Evolutionary conservation across 106 monocot genomes (phyloP), one percentile per base, ranked within the genome.

Genomic region (Phalaenopsis aphrodite): DNA sequence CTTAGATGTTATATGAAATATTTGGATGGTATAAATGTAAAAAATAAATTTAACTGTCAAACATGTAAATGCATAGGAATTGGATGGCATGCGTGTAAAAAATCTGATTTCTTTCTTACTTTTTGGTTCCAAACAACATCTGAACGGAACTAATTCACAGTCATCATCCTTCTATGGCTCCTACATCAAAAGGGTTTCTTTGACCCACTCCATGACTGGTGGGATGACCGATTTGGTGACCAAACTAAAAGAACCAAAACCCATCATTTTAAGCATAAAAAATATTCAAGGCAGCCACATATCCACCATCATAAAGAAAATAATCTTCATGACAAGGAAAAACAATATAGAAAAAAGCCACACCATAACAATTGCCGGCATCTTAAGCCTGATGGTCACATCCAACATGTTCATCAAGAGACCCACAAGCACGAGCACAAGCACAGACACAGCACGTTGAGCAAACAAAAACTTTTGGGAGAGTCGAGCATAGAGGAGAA

Each of bases 111-210:
- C 14, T 21, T 21, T n/a, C 24, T 24, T 24, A 2, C 21, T 6
- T 24, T 21, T 14, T 61, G 21, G 2, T 61, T 24, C 49, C 39
- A 80, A 57, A 76, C 24, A 14, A 73, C 57, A 57, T 67, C 41
- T 56, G 10, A 80, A 37, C 30, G 3, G 30, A 8, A 8, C 72
- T 42, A 0, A 12, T 61, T 64, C 80, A 56, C 86, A 98, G 94
- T 79, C 17, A 80, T 83, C 48, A 80, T 94, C 18, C 86, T 92
- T 5, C 42, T 94, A n/a, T 98, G 97, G 92, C 79, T 98, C 41
- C 43, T 98, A 46, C 97, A 98, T 78, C 92, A 94, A 78, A 98
- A 94, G 81, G 97, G 97, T 73, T 85, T 92, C 46, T 92, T 98
- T 69, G 97, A 98, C 82, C 90, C 83, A 12, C 39, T 94, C 19